These are phyloP conservation scores for Mediolabrus comicus DNA, from an alignment of 108 stramenopile species.

Conservation along the genomic window DNA sequence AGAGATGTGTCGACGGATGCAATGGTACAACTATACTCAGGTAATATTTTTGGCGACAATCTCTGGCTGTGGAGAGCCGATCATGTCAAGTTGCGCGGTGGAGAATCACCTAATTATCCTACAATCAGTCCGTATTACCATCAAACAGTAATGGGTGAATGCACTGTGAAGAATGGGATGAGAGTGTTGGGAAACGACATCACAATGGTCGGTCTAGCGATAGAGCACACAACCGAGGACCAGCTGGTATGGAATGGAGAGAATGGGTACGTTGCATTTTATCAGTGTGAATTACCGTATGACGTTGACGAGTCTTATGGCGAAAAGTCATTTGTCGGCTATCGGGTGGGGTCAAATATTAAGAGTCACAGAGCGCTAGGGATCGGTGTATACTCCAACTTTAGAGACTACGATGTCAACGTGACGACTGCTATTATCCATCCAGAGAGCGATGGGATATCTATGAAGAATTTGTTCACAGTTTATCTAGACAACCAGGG, in stretches of 20 bases:
- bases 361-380: constrained; percentile 41
- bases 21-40: constrained; percentile 67
- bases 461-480: background rate
- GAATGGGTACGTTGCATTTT: constrained; percentile 59
- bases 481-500: background rate
- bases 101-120: constrained; percentile 45
- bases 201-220: constrained; percentile 69
- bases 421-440: background rate
- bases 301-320: constrained; percentile 49
- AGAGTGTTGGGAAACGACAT: constrained; percentile 30
- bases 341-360: constrained; percentile 41
- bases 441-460: background rate
- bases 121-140: constrained; percentile 47
- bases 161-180: constrained; percentile 45
- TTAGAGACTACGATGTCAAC: background rate
- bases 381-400: constrained; percentile 50
- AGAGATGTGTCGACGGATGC: constrained; percentile 50
- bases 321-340: constrained; percentile 45
- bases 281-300: constrained; percentile 81
- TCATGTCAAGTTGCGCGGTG: constrained; percentile 53
- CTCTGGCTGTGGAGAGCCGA: constrained; percentile 88
- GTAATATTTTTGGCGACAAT: constrained; percentile 75
- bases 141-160: constrained; percentile 47
- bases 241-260: constrained; percentile 80
- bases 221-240: constrained; percentile 76